A percentile compares a stretch with the other conserved stretches of the same genome.
Evolutionary conservation across 139 green algal species (phyloP).

Genomic region (Astrephomene gubernaculifera): DNA sequence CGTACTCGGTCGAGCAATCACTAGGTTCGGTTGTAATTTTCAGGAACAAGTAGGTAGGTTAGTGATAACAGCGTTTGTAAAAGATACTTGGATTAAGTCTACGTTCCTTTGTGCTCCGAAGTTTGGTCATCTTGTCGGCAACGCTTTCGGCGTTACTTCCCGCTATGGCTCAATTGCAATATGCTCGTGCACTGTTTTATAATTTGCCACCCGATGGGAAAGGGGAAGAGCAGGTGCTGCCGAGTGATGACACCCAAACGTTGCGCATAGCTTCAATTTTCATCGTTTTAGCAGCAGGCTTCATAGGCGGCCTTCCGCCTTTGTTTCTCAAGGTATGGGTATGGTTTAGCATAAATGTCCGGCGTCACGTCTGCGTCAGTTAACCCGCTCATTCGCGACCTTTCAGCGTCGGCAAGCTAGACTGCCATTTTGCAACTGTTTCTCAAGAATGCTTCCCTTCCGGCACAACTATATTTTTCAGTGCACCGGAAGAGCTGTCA

Average conservation of each 20-base stretch:
- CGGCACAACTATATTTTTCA: too few species aligned
- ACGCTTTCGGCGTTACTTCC: neutral
- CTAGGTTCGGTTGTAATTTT: too few species aligned
- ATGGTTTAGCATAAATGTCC: neutral
- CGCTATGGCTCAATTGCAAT: neutral
- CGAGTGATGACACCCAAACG: neutral
- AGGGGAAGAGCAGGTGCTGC: neutral
- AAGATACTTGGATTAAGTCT: too few species aligned
- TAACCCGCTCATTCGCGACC: neutral
- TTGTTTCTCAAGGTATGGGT: neutral
- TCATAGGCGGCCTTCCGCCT: neutral
- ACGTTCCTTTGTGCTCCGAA: too few species aligned
- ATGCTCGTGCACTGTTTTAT: neutral
- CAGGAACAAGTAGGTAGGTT: too few species aligned
- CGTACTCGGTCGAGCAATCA: too few species aligned
- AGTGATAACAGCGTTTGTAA: too few species aligned
- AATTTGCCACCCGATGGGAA: neutral
- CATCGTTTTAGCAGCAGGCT: slow-evolving; percentile 1
- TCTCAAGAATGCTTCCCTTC: neutral
- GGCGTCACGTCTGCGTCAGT: neutral
- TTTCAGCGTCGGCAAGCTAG: neutral
- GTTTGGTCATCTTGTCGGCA: neutral
- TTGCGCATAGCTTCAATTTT: slow-evolving; percentile 8
- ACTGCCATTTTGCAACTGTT: neutral
- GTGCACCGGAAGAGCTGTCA: too few species aligned